Evolutionary conservation across 441 rosid species (phyloP), one percentile per base, ranked within the genome.

Genomic region (Raphanus hybrid): DNA sequence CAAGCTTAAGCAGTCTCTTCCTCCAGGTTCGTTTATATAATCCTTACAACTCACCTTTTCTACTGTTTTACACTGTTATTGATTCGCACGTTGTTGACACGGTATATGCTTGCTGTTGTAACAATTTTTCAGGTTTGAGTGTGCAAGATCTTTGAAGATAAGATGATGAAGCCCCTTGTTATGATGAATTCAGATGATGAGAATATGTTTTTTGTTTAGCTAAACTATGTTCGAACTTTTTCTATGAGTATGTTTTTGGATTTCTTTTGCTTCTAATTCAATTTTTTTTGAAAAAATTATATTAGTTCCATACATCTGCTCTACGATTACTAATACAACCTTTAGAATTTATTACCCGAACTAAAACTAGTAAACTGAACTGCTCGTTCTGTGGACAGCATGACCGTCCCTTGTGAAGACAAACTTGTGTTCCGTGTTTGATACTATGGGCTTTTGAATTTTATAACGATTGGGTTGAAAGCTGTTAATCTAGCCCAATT

Each of bases 1-100:
- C 73, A 92, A 92, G 85, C 87, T 90, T 83, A 92, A 87, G 88
- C 95, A 92, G 67, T 90, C 93, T 81, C 93, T 88, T 70, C 93
- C 97, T 63, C 95, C 97, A 84, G 61, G 61, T 57, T 8, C 9
- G 61, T 2, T 52, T 52, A 0, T n/a, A 29, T 5, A 15, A 48
- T 48, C 54, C 5, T 48, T 4, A 12, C 43, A 48, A n/a, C 54
- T 48, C 58, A 14, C 9, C 58, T 52, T 6, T 52, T 15, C 58
- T 52, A 14, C 1, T 50, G 8, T 14, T 50, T 8, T 29, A 29
- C 34, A 29, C 6, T 48, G 15, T 45, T 45, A 4, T 29, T 5
- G 54, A 48, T 48, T 48, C 6, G 15, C 15, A 48, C 4, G 54
- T 45, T 45, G 54, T n/a, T 35, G 8, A 41, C 3, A 41, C 3